Base-by-base conservation (phyloP, 495 filamentous ascomycete genomes). In the Neurospora pannonica region DNA sequence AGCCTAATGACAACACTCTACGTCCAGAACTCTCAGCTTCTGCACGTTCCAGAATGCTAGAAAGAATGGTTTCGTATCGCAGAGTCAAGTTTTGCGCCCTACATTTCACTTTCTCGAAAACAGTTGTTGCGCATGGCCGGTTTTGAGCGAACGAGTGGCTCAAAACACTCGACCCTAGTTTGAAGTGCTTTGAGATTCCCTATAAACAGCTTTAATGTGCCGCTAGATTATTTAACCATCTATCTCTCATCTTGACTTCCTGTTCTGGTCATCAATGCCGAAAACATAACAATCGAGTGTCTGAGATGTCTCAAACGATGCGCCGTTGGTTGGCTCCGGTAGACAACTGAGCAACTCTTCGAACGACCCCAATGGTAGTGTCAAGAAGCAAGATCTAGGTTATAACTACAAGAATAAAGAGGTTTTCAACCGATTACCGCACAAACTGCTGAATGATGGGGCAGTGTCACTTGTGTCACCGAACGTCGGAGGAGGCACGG, bases 181-280 rank as follows among this genome's bases (percentile, higher is more conserved):
- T 46, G 19, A 9, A 2, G 8, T 8, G 4, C 10, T 21, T 46
- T 1, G 19, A 10, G 42, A 1, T 5, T 10, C 2, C 0, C 6
- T n/a, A 0, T 10, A 0, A 0, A 46, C 3, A 0, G 4, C 2
- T 40, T 1, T 10, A 3, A 46, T 21, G 1, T 1, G 42, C 4
- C 42, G 5, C 42, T 46, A 19, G 40, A 19, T 43, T 3, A 0
- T 43, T n/a, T 7, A 42, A 42, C 2, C 6, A 2, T 9, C 6
- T n/a, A 43, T 3, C 0, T 4, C 7, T 1, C 2, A 1, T 17
- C 0, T 4, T 2, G 3, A 3, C 0, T 7, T n/a, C 40, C 3
- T 0, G 3, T n/a, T 4, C 40, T 43, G 3, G 2, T 9, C 5
- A 43, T 43, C 0, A 4, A 43, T n/a, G 8, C 3, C 19, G 1